Evolutionary conservation across 169 alveolate species (phyloP), one percentile per base, ranked within the genome.

Genomic region (Eimeria necatrix): DNA sequence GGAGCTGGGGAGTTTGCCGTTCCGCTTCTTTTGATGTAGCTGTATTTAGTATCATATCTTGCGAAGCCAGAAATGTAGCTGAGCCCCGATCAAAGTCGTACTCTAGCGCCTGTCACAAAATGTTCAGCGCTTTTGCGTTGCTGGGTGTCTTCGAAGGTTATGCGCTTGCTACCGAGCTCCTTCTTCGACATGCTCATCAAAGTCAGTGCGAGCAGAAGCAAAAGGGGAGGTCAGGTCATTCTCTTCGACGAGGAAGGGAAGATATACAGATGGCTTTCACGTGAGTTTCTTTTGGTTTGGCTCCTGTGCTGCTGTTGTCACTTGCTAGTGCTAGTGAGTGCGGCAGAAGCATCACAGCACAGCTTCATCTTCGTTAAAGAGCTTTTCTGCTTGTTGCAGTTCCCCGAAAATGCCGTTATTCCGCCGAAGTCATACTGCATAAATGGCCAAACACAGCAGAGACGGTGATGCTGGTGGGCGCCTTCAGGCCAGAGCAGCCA

Each of bases 401-500:
- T 7, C 87, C 87, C 32, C 41, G 61, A 4, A 76, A 76, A 48
- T 76, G 87, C 87, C 87, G 61, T 0, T 76, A 16, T 46, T 76
- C 87, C 18, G 16, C 87, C 4, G 87, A 76, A 49, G 87, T 48
- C 18, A 46, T 46, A 20, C n/a, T 76, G 59, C 87, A 76, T 18
- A 5, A 48, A 20, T 76, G 87, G 87, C 87, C 87, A 20, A 32
- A 32, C 0, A 4, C 87, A 3, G 14, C 52, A 26, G 87, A 76
- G 87, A 22, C 61, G 41, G 87, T 76, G 61, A 76, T 76, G 87
- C 24, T 76, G 18, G 61, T 76, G 16, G 87, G 87, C 46, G 87
- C 87, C 61, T 76, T 76, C 61, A 46, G 64, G 46, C 87, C 87
- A 4, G 87, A 76, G 87, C 87, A 76, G 87, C 87, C 87, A 4